Evolutionary conservation across 441 rosid species (phyloP).

Genomic region (Populus hybrid): DNA sequence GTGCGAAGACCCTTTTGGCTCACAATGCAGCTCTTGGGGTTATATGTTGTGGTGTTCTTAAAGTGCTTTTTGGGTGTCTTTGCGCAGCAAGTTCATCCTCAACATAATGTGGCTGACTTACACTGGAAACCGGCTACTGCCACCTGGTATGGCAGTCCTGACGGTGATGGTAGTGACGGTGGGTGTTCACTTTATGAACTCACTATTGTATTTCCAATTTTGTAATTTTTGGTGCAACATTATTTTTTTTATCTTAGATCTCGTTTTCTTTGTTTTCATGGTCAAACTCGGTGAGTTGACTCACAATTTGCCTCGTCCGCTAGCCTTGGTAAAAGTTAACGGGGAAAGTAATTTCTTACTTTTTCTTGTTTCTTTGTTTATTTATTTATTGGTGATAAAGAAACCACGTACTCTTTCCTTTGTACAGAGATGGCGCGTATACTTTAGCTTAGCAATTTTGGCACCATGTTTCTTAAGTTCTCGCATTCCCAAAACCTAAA

Average conservation of each 20-base stretch:
- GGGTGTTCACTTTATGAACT: neutral
- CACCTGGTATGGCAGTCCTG: conserved; percentile 95
- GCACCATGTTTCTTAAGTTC: neutral
- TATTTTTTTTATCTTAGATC: neutral
- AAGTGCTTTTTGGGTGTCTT: conserved; percentile 19
- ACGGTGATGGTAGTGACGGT: conserved; percentile 96
- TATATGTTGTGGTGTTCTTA: conserved; percentile 19
- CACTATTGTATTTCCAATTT: neutral
- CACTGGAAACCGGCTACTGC: conserved; percentile 86
- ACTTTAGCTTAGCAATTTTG: neutral
- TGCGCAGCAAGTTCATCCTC: conserved; percentile 21
- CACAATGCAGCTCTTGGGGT: conserved; percentile 18
- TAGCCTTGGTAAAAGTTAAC: neutral
- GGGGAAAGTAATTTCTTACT: neutral
- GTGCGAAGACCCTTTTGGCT: neutral
- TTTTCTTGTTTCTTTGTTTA: too few species aligned
- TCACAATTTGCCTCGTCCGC: neutral
- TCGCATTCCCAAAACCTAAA: neutral
- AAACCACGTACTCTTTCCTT: neutral
- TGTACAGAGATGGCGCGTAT: neutral
- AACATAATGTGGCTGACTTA: conserved; percentile 23
- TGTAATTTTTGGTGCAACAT: neutral
- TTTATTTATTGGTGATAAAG: too few species aligned
- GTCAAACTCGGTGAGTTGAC: conserved; percentile 8
- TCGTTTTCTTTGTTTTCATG: neutral